Conservation (phyloP, 805 yeast genomes). For the Zygosaccharomyces rouxii region DNA sequence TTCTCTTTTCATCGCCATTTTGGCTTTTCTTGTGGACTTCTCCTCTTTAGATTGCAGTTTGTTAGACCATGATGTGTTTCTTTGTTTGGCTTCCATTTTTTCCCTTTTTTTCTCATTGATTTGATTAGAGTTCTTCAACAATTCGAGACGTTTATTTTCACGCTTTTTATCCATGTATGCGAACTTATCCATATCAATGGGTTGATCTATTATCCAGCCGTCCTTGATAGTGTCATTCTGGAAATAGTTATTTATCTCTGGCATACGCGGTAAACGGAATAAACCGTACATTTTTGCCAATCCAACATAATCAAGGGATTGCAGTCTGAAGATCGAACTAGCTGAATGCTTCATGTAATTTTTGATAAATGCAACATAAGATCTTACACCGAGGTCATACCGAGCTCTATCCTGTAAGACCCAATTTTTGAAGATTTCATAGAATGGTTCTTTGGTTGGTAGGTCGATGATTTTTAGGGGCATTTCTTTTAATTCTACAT, state of each 20-base stretch:
- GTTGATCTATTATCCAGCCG: constrained; percentile 66
- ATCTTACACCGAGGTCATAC: constrained; percentile 73
- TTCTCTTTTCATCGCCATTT: constrained; percentile 49
- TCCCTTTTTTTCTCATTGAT: constrained; percentile 35
- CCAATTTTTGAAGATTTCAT: constrained; percentile 44
- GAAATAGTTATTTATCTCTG: constrained; percentile 62
- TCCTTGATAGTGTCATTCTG: constrained; percentile 45
- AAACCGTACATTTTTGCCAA: constrained; percentile 76
- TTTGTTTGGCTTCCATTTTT: constrained; percentile 43
- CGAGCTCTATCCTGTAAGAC: constrained; percentile 68
- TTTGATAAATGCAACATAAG: constrained; percentile 78
- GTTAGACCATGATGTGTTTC: constrained; percentile 78
- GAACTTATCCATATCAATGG: constrained; percentile 64
- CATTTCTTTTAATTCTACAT: constrained; percentile 48
- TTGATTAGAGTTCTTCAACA: constrained; percentile 44
- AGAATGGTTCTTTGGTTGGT: constrained; percentile 19
- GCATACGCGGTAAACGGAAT: constrained; percentile 87
- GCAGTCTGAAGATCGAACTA: constrained; percentile 76
- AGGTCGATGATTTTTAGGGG: constrained; percentile 14
- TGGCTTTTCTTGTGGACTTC: constrained; percentile 60
- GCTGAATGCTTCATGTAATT: constrained; percentile 88
- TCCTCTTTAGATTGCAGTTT: constrained; percentile 59
- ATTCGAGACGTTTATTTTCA: constrained; percentile 59
- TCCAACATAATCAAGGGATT: constrained; percentile 64
- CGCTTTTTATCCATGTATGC: constrained; percentile 58